Conservation (phyloP, 768 basidiomycete species). For the Phaeotremella skinneri region DNA sequence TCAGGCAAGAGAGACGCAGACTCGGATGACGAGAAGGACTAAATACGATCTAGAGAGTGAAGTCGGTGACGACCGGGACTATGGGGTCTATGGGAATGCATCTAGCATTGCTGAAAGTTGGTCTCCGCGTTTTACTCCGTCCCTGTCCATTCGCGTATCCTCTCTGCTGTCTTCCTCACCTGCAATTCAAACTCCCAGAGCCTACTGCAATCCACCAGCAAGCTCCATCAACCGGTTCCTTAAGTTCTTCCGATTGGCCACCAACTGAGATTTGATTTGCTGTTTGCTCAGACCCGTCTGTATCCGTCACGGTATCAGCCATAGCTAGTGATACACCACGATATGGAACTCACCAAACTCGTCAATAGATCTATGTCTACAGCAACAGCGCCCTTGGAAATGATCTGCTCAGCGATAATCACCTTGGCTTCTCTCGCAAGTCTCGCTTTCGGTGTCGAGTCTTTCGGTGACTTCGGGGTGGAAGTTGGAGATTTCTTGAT, state of each 20-base stretch:
- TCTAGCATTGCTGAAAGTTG: neutral
- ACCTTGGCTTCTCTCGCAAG: constrained; percentile 4
- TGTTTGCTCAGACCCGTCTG: constrained; percentile 33
- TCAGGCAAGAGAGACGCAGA: constrained; percentile 18
- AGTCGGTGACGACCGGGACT: no score
- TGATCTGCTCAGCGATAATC: constrained; percentile 24
- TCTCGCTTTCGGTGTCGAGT: neutral
- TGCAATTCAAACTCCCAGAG: neutral
- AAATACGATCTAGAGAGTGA: neutral
- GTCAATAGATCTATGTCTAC: constrained; percentile 21
- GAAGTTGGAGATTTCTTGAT: neutral
- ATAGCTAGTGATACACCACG: neutral
- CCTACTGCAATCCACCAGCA: constrained; percentile 14
- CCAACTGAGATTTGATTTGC: constrained; percentile 33
- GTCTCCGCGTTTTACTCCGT: neutral
- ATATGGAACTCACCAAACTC: constrained; percentile 18
- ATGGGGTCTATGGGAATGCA: no score
- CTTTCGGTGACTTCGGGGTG: neutral
- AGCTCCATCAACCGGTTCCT: constrained; percentile 28
- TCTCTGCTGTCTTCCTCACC: no score
- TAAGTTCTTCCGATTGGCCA: constrained; percentile 28
- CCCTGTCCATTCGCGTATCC: neutral
- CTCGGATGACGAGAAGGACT: constrained; percentile 37
- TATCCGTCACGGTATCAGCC: neutral
- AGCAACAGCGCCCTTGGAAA: constrained; percentile 16